Conservation (phyloP, 2,329 filamentous ascomycete genomes). For the Gnomoniopsis smithogilvyi region DNA sequence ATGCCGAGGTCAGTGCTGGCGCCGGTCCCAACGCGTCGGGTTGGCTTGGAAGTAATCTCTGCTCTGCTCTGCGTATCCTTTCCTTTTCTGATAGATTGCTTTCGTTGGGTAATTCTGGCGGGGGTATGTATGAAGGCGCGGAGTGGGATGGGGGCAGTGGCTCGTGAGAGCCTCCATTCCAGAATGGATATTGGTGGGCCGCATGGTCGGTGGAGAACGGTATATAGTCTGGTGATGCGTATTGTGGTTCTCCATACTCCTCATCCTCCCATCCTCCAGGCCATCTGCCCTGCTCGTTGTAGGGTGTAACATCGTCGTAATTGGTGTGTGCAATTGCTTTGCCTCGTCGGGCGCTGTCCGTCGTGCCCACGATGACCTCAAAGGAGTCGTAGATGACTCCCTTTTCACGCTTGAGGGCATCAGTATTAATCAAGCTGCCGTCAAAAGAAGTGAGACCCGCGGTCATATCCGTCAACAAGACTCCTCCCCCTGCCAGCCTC, state of each 20-base stretch:
- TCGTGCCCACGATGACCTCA: conserved; percentile 82
- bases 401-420: conserved; percentile 81
- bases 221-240: conserved; percentile 19
- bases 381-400: conserved; percentile 86
- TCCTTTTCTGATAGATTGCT: conserved; percentile 77
- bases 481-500: conserved; percentile 37
- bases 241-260: conserved; percentile 16
- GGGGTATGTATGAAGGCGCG: conserved; percentile 48
- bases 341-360: conserved; percentile 64
- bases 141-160: conserved; percentile 32
- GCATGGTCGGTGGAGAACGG: conserved; percentile 19
- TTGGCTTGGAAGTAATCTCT: conserved; percentile 75
- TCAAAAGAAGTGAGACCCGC: conserved; percentile 34
- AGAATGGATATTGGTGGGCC: conserved; percentile 29
- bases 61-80: conserved; percentile 71
- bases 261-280: conserved; percentile 18
- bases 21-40: conserved; percentile 47
- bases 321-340: conserved; percentile 23
- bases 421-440: conserved; percentile 79
- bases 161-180: conserved; percentile 28
- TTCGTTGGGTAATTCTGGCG: conserved; percentile 58
- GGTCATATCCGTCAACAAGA: conserved; percentile 15
- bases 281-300: conserved; percentile 23
- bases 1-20: conserved; percentile 30
- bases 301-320: conserved; percentile 20